Conservation (phyloP, 768 basidiomycete genomes). For the Floccularia luteovirens region DNA sequence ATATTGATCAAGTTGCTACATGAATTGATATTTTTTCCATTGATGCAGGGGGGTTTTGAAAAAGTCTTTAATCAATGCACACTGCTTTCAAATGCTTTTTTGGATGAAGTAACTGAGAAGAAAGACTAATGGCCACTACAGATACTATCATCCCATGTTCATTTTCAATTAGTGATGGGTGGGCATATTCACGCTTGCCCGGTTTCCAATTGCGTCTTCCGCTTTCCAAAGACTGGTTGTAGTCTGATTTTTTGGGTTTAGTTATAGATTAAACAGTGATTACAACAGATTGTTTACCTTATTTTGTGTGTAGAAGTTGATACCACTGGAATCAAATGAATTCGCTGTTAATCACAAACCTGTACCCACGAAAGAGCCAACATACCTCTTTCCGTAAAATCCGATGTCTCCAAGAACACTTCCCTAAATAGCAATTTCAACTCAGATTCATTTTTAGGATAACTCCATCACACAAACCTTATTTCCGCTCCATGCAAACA, state of each 20-base stretch:
- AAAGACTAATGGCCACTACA: conserved; percentile 5
- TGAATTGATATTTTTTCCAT: too few species aligned
- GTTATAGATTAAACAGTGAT: background rate
- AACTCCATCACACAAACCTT: conserved; percentile 38
- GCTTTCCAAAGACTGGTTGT: conserved; percentile 90
- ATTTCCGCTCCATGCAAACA: conserved; percentile 97
- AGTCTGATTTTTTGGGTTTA: conserved; percentile 41
- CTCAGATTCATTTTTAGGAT: conserved; percentile 2
- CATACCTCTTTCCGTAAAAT: conserved; percentile 84
- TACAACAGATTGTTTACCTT: conserved; percentile 42
- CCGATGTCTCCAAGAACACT: conserved; percentile 81
- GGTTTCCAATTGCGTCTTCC: conserved; percentile 73
- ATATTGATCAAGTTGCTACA: too few species aligned
- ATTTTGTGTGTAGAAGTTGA: conserved; percentile 95
- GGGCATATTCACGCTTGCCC: conserved; percentile 84
- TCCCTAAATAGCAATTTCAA: too few species aligned
- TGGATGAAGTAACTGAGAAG: conserved; percentile 51
- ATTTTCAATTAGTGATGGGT: conserved; percentile 48
- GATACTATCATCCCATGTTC: background rate
- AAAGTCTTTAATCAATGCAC: conserved; percentile 72
- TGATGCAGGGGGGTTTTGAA: conserved; percentile 61
- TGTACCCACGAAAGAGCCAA: conserved; percentile 6
- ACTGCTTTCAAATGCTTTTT: conserved; percentile 66
- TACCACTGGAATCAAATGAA: conserved; percentile 46
- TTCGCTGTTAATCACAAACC: conserved; percentile 1